Evolutionary conservation across 2,329 filamentous ascomycete species (phyloP), one percentile per base, ranked within the genome.

Genomic region (Ophiosphaerella narmari): DNA sequence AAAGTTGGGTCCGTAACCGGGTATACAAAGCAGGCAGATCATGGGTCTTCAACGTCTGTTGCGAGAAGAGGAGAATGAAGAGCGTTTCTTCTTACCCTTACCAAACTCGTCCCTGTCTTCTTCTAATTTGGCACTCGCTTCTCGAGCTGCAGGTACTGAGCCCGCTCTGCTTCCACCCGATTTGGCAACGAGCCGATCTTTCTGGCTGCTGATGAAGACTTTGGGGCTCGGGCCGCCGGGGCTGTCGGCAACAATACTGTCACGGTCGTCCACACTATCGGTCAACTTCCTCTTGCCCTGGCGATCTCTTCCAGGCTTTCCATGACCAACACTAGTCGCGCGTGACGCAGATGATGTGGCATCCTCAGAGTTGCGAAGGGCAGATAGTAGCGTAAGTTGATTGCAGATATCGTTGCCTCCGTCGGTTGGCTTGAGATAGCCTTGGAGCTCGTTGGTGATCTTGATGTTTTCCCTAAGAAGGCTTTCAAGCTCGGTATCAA

Each of bases 101-200:
- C 72, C 65, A 55, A 72, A 73, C 39, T 70, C 73, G 24, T 77
- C 75, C 36, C 69, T 74, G 37, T 77, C 77, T 45, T 80, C 78
- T 57, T 80, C 78, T 40, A 74, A 71, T 57, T 81, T 81, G n/a
- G 80, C 78, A 40, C 74, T 77, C n/a, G 76, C 65, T 55, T 81
- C 78, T 32, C 78, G 69, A 12, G 68, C 75, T 43, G 73, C 74
- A 12, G 77, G 74, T 31, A 80, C 77, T 36, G 74, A 77, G 40
- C 75, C 75, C 14, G 70, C 71, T 46, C 73, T 62, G 46, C 71
- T 73, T 21, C 68, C 62, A 39, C 73, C 71, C 37, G 72, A 67
- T 60, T 77, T 75, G 46, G 73, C 72, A 55, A 76, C 72, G 16
- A 73, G 57, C 35, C 70, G 53, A 24, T 70, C 66, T 51, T 71